phyloP scores from a whole-genome alignment of 805 yeast genomes.

The Yarrowia divulgata region DNA sequence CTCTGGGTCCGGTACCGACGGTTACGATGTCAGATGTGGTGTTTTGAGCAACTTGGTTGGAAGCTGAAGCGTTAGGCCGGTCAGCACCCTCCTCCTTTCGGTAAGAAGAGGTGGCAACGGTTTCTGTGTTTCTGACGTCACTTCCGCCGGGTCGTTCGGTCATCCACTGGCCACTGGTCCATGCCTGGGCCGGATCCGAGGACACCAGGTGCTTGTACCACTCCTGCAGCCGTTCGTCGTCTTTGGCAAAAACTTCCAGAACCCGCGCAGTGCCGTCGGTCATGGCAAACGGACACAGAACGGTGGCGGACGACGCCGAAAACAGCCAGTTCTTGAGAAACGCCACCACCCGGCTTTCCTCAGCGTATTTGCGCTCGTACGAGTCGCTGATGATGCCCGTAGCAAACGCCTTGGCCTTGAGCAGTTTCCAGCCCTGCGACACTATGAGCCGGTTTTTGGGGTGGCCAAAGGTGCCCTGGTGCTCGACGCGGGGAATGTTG shows the following conservation, averaged over 20 bases:
- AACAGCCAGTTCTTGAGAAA: slow-evolving; percentile 46
- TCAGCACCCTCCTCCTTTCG: not conserved
- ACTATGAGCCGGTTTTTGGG: slow-evolving; percentile 46
- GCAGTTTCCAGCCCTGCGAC: slow-evolving; percentile 47
- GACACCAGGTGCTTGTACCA: slow-evolving; percentile 43
- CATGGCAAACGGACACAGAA: slow-evolving; percentile 50
- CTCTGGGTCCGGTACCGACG: slow-evolving; percentile 1
- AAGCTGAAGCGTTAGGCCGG: not conserved
- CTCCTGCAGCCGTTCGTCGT: slow-evolving; percentile 41
- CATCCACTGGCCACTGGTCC: slow-evolving; percentile 52
- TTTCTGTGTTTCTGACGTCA: slow-evolving; percentile 48
- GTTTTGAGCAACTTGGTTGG: not conserved
- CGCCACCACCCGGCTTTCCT: slow-evolving; percentile 45
- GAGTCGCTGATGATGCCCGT: slow-evolving; percentile 47
- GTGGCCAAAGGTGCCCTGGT: slow-evolving; percentile 48
- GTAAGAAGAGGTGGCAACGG: slow-evolving; percentile 43
- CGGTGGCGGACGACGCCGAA: slow-evolving; percentile 49
- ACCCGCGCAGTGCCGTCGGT: slow-evolving; percentile 50
- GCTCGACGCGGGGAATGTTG: slow-evolving; percentile 46
- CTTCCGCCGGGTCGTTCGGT: slow-evolving; percentile 50
- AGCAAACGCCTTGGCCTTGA: slow-evolving; percentile 44
- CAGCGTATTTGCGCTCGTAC: slow-evolving; percentile 45
- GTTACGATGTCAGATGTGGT: slow-evolving; percentile 12
- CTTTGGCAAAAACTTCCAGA: slow-evolving; percentile 42
- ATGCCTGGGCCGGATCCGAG: slow-evolving; percentile 46